These are phyloP conservation scores for Trametes sp. DNA, from an alignment of 1,284 basidiomycete genomes.

Conservation along the genomic window DNA sequence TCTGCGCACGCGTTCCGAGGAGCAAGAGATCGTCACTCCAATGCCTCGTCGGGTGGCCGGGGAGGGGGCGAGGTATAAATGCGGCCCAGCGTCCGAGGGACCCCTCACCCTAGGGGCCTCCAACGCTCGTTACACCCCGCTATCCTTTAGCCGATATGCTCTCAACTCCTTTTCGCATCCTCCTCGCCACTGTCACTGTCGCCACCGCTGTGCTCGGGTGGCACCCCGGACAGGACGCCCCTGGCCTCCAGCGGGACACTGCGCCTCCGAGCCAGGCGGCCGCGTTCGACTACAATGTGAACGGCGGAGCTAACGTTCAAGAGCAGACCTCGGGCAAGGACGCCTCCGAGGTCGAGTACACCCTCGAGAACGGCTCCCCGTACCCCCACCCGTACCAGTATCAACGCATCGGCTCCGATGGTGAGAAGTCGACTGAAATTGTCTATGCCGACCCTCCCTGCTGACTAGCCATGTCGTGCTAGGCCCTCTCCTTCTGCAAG, in stretches of 20 bases:
- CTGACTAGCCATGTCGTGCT: not conserved
- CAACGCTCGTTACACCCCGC: not conserved
- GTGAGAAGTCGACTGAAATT: constrained; percentile 20
- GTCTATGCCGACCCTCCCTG: not conserved
- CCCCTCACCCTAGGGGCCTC: not conserved
- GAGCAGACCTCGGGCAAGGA: constrained; percentile 33
- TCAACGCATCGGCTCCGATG: constrained; percentile 52
- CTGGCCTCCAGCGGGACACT: constrained; percentile 25
- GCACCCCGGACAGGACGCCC: constrained; percentile 30
- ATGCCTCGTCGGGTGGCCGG: no score
- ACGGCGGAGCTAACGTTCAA: constrained; percentile 35
- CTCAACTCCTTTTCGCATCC: constrained; percentile 20
- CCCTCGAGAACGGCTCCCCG: constrained; percentile 40
- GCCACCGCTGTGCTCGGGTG: constrained; percentile 19
- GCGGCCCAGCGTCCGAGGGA: not conserved
- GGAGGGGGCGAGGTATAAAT: not conserved
- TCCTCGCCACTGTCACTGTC: constrained; percentile 19
- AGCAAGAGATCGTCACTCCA: not conserved
- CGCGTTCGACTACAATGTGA: constrained; percentile 35
- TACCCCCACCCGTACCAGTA: constrained; percentile 46
- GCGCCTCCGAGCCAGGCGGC: constrained; percentile 22
- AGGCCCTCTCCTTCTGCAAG: constrained; percentile 36
- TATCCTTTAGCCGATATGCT: constrained; percentile 10
- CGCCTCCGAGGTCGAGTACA: constrained; percentile 37
- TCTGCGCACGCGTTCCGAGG: not conserved